Base-by-base conservation (phyloP, 164 flowering plant species). In the Malania oleifera region DNA sequence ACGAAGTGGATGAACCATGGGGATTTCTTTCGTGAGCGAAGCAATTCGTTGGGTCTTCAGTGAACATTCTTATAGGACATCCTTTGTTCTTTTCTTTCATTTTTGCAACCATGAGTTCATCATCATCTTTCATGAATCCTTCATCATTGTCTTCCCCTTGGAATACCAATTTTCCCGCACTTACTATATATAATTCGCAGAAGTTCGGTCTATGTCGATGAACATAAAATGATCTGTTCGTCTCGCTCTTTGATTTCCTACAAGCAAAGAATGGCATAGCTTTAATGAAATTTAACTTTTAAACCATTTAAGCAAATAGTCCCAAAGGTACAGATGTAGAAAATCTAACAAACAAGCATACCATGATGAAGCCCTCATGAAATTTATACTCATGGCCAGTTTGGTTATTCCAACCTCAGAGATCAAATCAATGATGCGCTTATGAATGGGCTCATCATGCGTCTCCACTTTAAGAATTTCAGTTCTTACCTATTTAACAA, bases 301-400 rank as follows among this genome's bases (percentile, higher is more conserved):
- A n/a, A n/a, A n/a, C n/a, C n/a, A n/a, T n/a, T n/a, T n/a, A n/a
- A n/a, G n/a, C n/a, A n/a, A n/a, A n/a, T n/a, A n/a, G n/a, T n/a
- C n/a, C n/a, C n/a, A n/a, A n/a, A n/a, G n/a, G n/a, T n/a, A n/a
- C n/a, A n/a, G n/a, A n/a, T n/a, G n/a, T n/a, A n/a, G n/a, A n/a
- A n/a, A n/a, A n/a, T n/a, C n/a, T n/a, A n/a, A n/a, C n/a, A n/a
- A n/a, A n/a, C n/a, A n/a, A n/a, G 7, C 57, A 13, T 72, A 81
- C 82, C 81, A 47, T 17, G 79, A 64, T 40, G 82, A 74, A 46
- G 82, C 65, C 64, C 67, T 84, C 70, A 81, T 62, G 75, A 78
- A 67, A 24, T 82, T 63, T 9, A 81, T 71, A 18, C 71, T 82
- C 78, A 82, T 74, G 45, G 84, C 95, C 64, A 87, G 54, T 69